Conservation (phyloP, 2,329 filamentous ascomycete genomes). For the Cytospora paraplurivora region DNA sequence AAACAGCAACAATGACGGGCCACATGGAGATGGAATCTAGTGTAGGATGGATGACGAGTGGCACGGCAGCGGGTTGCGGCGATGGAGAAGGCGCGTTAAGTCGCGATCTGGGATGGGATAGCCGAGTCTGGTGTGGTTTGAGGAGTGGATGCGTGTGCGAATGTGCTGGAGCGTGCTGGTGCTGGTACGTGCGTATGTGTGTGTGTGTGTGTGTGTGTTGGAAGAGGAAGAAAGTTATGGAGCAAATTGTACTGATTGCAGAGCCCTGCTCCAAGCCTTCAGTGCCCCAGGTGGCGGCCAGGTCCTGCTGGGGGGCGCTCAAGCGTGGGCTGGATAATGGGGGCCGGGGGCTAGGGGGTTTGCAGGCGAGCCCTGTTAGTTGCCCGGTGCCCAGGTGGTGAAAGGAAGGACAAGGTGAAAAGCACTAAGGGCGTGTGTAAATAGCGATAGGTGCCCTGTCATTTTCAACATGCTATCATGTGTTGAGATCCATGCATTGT, state of each 20-base stretch:
- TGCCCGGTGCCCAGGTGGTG: neutral
- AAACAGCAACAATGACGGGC: slow-evolving; percentile 43
- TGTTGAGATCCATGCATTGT: neutral
- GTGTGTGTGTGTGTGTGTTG: slow-evolving; percentile 4
- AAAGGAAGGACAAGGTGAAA: neutral
- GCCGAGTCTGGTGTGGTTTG: slow-evolving; percentile 37
- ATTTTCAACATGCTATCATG: neutral
- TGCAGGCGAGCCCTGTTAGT: neutral
- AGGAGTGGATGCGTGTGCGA: slow-evolving; percentile 32
- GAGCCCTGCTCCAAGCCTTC: neutral
- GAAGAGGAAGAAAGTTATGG: slow-evolving; percentile 1
- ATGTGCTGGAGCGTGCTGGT: neutral
- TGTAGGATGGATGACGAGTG: slow-evolving; percentile 45
- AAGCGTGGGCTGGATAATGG: neutral
- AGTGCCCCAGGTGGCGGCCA: neutral
- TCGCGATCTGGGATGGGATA: slow-evolving; percentile 34
- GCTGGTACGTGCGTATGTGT: neutral
- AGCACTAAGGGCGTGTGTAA: neutral
- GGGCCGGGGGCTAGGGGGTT: neutral
- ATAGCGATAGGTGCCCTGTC: neutral
- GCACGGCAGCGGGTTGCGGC: slow-evolving; percentile 49
- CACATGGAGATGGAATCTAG: slow-evolving; percentile 45
- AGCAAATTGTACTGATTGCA: neutral
- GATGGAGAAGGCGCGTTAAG: slow-evolving; percentile 50
- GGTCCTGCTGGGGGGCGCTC: neutral